Percentiles rank a stretch among this genome's conserved stretches.
Conservation (phyloP, 352 stramenopile species). For the Elongisporangium senticosum region DNA sequence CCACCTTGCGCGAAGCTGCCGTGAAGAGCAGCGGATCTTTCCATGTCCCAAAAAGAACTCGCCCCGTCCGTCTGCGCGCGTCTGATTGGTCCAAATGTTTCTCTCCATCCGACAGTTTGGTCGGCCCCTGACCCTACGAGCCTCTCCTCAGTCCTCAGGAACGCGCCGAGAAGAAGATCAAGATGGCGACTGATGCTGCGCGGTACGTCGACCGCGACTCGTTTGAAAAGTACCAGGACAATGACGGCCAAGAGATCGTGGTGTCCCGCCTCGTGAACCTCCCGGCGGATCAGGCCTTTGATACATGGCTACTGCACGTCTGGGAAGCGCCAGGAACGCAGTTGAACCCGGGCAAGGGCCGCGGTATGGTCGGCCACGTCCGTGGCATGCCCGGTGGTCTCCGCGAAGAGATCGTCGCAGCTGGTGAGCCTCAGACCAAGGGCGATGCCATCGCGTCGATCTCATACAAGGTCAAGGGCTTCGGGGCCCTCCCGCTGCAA, state of each 20-base stretch:
- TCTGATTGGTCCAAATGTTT: constrained; percentile 2
- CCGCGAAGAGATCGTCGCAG: constrained; percentile 50
- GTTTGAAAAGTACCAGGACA: constrained; percentile 38
- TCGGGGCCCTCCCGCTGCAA: constrained; percentile 33
- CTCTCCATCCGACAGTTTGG: neutral
- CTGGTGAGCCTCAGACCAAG: constrained; percentile 23
- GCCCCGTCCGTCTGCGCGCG: too few species aligned
- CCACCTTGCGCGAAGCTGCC: neutral
- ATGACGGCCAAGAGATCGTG: constrained; percentile 44
- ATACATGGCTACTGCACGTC: constrained; percentile 44
- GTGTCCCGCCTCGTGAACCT: constrained; percentile 34
- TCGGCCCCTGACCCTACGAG: neutral
- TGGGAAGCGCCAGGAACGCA: constrained; percentile 31
- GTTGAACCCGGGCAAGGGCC: constrained; percentile 24
- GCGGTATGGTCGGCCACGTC: constrained; percentile 36
- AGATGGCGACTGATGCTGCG: constrained; percentile 5
- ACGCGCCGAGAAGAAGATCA: neutral
- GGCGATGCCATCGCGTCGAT: constrained; percentile 39
- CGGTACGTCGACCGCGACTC: constrained; percentile 35
- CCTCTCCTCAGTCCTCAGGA: neutral
- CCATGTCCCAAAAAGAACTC: constrained; percentile 2
- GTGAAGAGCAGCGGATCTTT: neutral
- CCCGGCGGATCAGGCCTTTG: constrained; percentile 25
- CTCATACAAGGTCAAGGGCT: constrained; percentile 41
- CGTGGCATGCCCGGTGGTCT: constrained; percentile 36